Evolutionary conservation across 257 asterid genomes (phyloP), one percentile per base, ranked within the genome.

Genomic region (Mitragyna speciosa): DNA sequence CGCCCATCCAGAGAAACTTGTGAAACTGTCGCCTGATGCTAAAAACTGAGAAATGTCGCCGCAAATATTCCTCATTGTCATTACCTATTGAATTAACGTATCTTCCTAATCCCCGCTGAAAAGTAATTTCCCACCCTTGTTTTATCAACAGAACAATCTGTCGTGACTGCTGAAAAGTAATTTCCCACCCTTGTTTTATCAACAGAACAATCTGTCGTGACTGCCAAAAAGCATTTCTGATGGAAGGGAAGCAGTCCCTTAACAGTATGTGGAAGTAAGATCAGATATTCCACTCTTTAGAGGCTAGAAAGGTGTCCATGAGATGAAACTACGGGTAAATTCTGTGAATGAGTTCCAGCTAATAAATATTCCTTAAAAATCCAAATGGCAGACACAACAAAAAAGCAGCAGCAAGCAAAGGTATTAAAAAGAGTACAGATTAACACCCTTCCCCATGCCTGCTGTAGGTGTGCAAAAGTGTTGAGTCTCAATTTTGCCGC

Each of bases 401-500:
- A 83, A 82, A 81, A 79, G 79, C 39, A 80, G 84, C 83, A 84
- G 85, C 80, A 76, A 59, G 78, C 64, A 80, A 64, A 86, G 70
- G 82, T 75, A 79, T 30, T 33, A 69, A 72, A 77, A 78, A 79
- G 56, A 80, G 58, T 64, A 22, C 63, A 26, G 24, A 54, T 66
- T 28, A 80, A 76, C 41, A 49, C 56, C 79, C 70, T 47, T 68
- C 79, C 79, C 85, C 68, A 75, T 48, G 69, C 75, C 88, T 69
- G 77, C 86, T 84, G 63, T 14, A 64, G 51, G 68, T 82, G 70
- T 81, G 64, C 39, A 72, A 74, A 74, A 10, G 73, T 83, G 71
- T 78, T 36, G 41, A 30, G 41, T 75, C 78, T 31, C 80, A 68
- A 59, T 77, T 85, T 79, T 19, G 83, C 95, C 87, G 91, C 85